These are phyloP conservation scores for Gillenia trifoliata DNA, from an alignment of 306 rosid species.

Conservation along the genomic window DNA sequence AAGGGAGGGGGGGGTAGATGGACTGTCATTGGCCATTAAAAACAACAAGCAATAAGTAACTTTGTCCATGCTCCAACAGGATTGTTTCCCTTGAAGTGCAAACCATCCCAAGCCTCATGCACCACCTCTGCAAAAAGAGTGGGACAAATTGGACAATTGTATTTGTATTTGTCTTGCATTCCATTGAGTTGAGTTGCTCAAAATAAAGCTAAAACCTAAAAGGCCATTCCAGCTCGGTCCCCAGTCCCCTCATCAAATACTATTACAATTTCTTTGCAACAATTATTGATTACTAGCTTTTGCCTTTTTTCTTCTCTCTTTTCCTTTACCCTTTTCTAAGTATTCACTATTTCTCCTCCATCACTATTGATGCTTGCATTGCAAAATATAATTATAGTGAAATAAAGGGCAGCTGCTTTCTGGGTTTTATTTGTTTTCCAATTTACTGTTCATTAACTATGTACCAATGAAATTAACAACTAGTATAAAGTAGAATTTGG, in stretches of 20 bases:
- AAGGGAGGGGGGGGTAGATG: neutral
- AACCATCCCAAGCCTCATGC: neutral
- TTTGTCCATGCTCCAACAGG: neutral
- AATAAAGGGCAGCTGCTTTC: neutral
- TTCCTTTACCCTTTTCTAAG: neutral
- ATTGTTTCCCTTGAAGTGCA: constrained; percentile 5
- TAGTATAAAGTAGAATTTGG: neutral
- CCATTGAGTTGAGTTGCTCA: neutral
- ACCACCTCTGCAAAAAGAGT: neutral
- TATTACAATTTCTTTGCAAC: neutral
- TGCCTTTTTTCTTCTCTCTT: neutral
- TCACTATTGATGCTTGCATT: neutral
- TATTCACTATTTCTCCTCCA: neutral
- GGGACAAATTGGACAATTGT: neutral
- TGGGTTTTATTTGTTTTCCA: neutral
- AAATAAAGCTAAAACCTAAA: constrained; percentile 1
- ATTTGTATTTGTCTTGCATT: neutral
- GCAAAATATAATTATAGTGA: neutral
- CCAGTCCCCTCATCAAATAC: no score
- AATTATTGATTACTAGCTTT: neutral
- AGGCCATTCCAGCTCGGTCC: neutral
- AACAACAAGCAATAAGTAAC: neutral
- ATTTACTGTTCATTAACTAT: neutral
- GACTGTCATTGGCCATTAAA: neutral
- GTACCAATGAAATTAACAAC: neutral